Conservation (phyloP, 75 land plant genomes). For the Selaginella moellendorffii region DNA sequence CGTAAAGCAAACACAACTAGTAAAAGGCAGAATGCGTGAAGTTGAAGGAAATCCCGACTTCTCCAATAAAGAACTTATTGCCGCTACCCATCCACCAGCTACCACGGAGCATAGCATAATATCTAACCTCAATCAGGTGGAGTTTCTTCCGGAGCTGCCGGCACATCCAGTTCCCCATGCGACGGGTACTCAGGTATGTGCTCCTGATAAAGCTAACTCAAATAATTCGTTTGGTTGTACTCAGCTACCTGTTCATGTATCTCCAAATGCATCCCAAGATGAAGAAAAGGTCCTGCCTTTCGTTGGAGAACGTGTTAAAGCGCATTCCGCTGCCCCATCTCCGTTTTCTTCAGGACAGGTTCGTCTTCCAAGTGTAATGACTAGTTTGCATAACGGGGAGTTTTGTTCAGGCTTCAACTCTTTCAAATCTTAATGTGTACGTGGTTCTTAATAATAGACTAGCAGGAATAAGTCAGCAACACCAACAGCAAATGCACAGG, state of each 20-base stretch:
- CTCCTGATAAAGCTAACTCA: too few relatives aligned
- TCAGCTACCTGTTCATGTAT: background rate
- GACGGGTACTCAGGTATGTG: background rate
- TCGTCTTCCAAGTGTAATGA: background rate
- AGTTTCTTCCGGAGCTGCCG: slow-evolving; percentile 17
- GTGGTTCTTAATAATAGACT: slow-evolving; percentile 69
- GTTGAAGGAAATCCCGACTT: slow-evolving; percentile 96
- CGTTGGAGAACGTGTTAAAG: background rate
- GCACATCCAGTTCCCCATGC: too few relatives aligned
- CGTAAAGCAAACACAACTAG: slow-evolving; percentile 65
- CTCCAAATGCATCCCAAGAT: background rate
- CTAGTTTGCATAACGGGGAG: background rate
- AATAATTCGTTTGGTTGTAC: too few relatives aligned
- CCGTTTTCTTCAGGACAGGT: slow-evolving; percentile 66
- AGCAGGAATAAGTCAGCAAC: slow-evolving; percentile 57
- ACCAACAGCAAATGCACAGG: slow-evolving; percentile 70
- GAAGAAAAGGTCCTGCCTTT: background rate
- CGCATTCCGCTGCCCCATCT: slow-evolving; percentile 6
- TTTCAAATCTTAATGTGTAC: slow-evolving; percentile 52
- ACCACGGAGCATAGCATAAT: slow-evolving; percentile 6
- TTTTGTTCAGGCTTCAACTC: slow-evolving; percentile 39
- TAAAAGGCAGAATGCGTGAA: slow-evolving; percentile 56
- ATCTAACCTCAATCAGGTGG: slow-evolving; percentile 15
- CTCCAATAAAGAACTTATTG: slow-evolving; percentile 72
- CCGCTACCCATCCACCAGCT: slow-evolving; percentile 30